Evolutionary conservation across 108 stramenopile genomes (phyloP).

Genomic region (Cyclotella choctawhatcheeana): DNA sequence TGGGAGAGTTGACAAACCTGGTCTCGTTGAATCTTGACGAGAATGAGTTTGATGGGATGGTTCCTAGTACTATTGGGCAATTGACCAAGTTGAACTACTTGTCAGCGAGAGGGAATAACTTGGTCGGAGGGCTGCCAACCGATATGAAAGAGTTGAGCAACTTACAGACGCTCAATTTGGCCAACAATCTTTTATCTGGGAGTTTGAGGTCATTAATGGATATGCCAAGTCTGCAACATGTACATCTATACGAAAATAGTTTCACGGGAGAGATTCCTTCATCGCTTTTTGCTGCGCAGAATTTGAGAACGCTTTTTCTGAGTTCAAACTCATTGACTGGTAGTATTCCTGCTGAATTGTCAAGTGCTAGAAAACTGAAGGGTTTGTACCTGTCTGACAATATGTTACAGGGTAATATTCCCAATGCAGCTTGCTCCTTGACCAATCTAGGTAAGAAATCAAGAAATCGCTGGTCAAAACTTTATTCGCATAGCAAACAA

Average conservation of each 20-base stretch:
- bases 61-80: slow-evolving; percentile 54
- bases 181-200: slow-evolving; percentile 42
- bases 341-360: slow-evolving; percentile 49
- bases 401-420: slow-evolving; percentile 61
- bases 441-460: slow-evolving; percentile 45
- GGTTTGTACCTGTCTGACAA: slow-evolving; percentile 71
- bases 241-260: slow-evolving; percentile 44
- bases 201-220: slow-evolving; percentile 5
- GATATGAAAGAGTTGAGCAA: slow-evolving; percentile 37
- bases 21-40: slow-evolving; percentile 40
- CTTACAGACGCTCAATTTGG: slow-evolving; percentile 53
- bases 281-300: slow-evolving; percentile 13
- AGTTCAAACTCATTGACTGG: slow-evolving; percentile 53
- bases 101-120: slow-evolving; percentile 51
- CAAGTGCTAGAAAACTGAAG: slow-evolving; percentile 43
- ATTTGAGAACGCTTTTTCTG: slow-evolving; percentile 45
- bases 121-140: slow-evolving; percentile 52
- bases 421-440: slow-evolving; percentile 52
- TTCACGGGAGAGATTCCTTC: slow-evolving; percentile 38
- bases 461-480: not conserved
- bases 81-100: slow-evolving; percentile 55
- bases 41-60: slow-evolving; percentile 52
- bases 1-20: slow-evolving; percentile 46
- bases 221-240: slow-evolving; percentile 28
- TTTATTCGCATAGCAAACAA: too few relatives aligned